Conservation (phyloP, 768 basidiomycete species). For the Pholiota molesta region DNA sequence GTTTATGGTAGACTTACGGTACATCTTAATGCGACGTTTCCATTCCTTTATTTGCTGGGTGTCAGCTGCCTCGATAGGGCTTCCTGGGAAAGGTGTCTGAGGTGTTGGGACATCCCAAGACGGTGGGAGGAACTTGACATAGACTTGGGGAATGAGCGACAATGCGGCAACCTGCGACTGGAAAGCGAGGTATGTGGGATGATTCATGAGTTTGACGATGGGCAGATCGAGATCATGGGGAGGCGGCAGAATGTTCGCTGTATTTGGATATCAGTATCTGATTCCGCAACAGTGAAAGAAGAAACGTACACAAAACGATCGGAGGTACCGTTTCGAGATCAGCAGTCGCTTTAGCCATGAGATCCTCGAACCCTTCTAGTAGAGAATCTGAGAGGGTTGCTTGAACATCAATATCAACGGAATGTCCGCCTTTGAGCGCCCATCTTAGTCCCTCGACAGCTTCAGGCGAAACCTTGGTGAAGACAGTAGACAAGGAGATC, state of each 20-base stretch:
- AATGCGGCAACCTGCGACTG: constrained; percentile 72
- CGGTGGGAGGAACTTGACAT: constrained; percentile 79
- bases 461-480: constrained; percentile 48
- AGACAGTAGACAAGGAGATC: constrained; percentile 61
- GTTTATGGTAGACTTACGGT: constrained; percentile 55
- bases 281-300: constrained; percentile 3
- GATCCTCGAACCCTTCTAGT: constrained; percentile 70
- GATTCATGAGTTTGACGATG: constrained; percentile 79
- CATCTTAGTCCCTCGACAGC: constrained; percentile 61
- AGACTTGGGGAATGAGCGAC: constrained; percentile 72
- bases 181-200: constrained; percentile 73
- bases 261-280: constrained; percentile 12
- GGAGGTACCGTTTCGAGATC: constrained; percentile 49
- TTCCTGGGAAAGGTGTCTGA: constrained; percentile 42
- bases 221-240: constrained; percentile 72
- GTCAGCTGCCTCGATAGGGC: constrained; percentile 39
- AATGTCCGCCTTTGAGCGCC: constrained; percentile 64
- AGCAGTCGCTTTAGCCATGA: constrained; percentile 64
- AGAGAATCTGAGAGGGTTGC: constrained; percentile 54
- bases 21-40: constrained; percentile 82
- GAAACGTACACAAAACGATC: constrained; percentile 67
- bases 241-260: constrained; percentile 82
- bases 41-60: constrained; percentile 63
- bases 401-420: constrained; percentile 74
- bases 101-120: constrained; percentile 68